Conservation (phyloP, 441 rosid species). For the Pelargonium citronellum region DNA sequence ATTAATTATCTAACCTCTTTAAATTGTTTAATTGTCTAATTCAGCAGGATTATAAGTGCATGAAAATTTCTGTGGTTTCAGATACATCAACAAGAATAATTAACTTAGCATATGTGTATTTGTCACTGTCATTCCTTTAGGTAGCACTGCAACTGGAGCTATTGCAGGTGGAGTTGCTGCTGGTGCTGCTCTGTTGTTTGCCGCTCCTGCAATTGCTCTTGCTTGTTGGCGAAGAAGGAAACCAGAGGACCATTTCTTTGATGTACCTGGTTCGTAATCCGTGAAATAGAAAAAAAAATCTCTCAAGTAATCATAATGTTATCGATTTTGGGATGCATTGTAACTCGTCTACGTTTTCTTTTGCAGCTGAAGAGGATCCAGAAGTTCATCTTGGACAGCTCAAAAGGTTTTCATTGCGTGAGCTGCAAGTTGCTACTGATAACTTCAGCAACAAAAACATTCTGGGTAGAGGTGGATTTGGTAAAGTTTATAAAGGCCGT, state of each 20-base stretch:
- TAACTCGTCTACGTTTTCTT: neutral
- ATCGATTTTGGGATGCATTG: neutral
- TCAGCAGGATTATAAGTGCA: neutral
- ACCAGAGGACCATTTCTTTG: constrained; percentile 16
- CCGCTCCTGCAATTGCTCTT: constrained; percentile 16
- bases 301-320: neutral
- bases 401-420: constrained; percentile 18
- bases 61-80: neutral
- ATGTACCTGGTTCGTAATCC: constrained; percentile 17
- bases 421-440: constrained; percentile 16
- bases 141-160: constrained; percentile 13
- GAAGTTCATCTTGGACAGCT: constrained; percentile 20
- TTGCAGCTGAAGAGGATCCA: constrained; percentile 20
- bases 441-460: constrained; percentile 17
- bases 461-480: constrained; percentile 16
- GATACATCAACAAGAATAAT: constrained; percentile 3
- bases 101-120: neutral
- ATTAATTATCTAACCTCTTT: too few species aligned
- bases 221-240: constrained; percentile 17
- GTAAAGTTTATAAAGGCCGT: constrained; percentile 15
- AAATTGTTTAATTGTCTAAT: too few species aligned
- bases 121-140: constrained; percentile 2
- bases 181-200: constrained; percentile 14
- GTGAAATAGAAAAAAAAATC: neutral
- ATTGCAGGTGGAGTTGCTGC: constrained; percentile 19